Evolutionary conservation across 1,284 basidiomycete species (phyloP).

Genomic region (Meripilus lineatus): DNA sequence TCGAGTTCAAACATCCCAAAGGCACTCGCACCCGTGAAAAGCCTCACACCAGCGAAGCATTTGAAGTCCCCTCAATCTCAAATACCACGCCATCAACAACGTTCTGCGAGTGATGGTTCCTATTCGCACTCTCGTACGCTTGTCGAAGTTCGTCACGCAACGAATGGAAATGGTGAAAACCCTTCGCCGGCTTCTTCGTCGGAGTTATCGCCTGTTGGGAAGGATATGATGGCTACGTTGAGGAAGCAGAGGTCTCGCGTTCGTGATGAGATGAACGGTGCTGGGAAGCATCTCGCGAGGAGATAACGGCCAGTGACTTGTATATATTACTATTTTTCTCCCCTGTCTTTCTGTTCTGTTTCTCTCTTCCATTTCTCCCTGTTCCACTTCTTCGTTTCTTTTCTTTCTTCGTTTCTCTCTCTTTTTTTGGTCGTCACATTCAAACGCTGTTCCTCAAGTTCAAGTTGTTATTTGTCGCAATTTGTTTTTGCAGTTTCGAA

Average conservation of each 20-base stretch:
- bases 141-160: conserved; percentile 19
- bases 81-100: conserved; percentile 19
- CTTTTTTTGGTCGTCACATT: background rate
- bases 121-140: conserved; percentile 24
- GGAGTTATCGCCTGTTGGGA: conserved; percentile 62
- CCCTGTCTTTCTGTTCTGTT: background rate
- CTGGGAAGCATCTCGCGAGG: no score
- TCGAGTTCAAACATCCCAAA: conserved; percentile 1
- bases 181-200: conserved; percentile 68
- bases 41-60: no score
- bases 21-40: conserved; percentile 2
- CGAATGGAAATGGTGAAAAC: conserved; percentile 17
- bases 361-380: background rate
- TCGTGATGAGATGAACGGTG: conserved; percentile 21
- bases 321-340: background rate
- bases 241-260: conserved; percentile 50
- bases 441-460: background rate
- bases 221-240: conserved; percentile 61
- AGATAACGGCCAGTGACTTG: no score
- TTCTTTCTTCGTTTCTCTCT: background rate
- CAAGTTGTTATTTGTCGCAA: no score
- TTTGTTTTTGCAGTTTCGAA: no score
- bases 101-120: no score
- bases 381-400: background rate
- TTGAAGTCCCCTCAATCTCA: conserved; percentile 25